Evolutionary conservation across 1,139 yeast species (phyloP), one percentile per base, ranked within the genome.

Genomic region (Cylindricascospora bacillispora): DNA sequence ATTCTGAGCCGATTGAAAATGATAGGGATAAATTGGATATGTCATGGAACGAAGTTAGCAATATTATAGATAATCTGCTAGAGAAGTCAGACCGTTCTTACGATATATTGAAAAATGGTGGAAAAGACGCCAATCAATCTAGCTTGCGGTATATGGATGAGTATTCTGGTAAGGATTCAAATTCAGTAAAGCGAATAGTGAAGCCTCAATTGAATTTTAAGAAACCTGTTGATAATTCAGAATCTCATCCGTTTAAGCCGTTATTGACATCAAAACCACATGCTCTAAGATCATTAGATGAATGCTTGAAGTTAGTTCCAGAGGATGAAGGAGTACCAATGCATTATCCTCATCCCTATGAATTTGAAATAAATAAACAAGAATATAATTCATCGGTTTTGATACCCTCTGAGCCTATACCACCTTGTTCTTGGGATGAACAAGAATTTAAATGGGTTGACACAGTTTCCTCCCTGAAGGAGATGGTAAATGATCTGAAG

Each of bases 271-370:
- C 60, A 1, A 92, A 92, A 50, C 97, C 95, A 1, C 65, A 82
- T 49, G 67, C 81, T 1, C 36, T 78, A 10, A 57, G 56, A 26
- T 57, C 82, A 0, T 63, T 73, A 13, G 71, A 71, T 23, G 72
- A 74, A 23, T 56, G 73, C 1, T 39, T 66, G 27, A 43, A 48
- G 23, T 41, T 80, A 33, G 60, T 57, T 15, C 66, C 54, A 32
- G 64, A 40, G 2, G 59, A 52, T 9, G 57, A 52, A 3, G 55
- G 58, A 9, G 59, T 60, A 19, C 80, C 82, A 3, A 62, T 70
- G 3, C 81, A 73, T 50, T 79, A 73, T 48, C 65, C 66, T 6
- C 93, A 92, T 33, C 99, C 99, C 0, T 92, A 92, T 46, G 71
- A 63, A 34, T 54, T 59, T 27, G 98, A 92, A 54, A 89, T 92